A percentile compares a stretch with the other conserved stretches of the same genome.
Conservation (phyloP, 352 stramenopile species). For the Saprolegnia parasitica region DNA sequence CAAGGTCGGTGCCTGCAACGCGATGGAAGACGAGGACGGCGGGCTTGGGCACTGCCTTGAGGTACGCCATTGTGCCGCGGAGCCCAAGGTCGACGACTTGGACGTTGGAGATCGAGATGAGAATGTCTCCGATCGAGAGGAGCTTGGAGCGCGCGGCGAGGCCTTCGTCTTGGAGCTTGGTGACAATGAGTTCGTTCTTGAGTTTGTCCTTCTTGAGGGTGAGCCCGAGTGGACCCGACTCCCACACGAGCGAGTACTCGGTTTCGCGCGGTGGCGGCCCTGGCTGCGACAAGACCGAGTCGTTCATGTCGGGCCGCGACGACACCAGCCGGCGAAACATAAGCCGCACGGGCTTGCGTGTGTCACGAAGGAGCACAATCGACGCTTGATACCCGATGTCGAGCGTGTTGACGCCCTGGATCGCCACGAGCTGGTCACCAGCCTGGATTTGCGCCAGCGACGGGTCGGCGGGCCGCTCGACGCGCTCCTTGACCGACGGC, state of each 20-base stretch:
- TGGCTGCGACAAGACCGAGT: not conserved
- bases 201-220: conserved; percentile 30
- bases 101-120: conserved; percentile 27
- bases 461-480: not conserved
- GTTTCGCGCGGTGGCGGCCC: not conserved
- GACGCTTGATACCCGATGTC: conserved; percentile 25
- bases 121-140: conserved; percentile 20
- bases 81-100: conserved; percentile 25
- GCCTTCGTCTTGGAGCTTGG: conserved; percentile 15
- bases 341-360: conserved; percentile 19
- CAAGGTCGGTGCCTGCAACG: not conserved
- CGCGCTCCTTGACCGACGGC: conserved; percentile 22
- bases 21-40: conserved; percentile 26
- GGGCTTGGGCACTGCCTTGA: conserved; percentile 28
- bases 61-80: conserved; percentile 23
- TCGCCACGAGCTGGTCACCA: conserved; percentile 21
- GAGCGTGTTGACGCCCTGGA: conserved; percentile 14
- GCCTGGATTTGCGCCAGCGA: conserved; percentile 27
- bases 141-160: conserved; percentile 25
- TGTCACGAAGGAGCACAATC: conserved; percentile 26
- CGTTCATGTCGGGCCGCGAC: not conserved
- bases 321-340: conserved; percentile 13
- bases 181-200: conserved; percentile 8
- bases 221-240: conserved; percentile 21
- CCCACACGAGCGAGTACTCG: conserved; percentile 27